Evolutionary conservation across 2,329 filamentous ascomycete species (phyloP), one percentile per base, ranked within the genome.

Genomic region (Drechslerella coelobrocha): DNA sequence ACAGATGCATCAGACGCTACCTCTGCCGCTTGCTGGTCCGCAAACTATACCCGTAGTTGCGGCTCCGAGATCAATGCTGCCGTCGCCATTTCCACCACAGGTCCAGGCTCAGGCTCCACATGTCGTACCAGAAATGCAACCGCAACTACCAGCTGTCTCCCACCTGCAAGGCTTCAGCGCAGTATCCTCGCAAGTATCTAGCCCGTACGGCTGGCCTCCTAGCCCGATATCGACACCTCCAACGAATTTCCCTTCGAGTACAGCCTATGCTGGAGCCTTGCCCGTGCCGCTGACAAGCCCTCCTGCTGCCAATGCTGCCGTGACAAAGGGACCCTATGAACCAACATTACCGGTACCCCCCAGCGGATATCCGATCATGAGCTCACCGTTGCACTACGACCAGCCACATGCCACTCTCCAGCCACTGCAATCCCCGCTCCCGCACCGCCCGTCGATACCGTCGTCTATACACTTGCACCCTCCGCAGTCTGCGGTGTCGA

Each of bases 51-150:
- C 83, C 5, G 81, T 83, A 26, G 79, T 82, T 52, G 81, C 83
- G 63, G 81, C 85, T 68, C 80, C 79, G 52, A 81, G 84, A 76
- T 78, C 87, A 1, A 87, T 89, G 82, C 84, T 78, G 76, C 81
- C 79, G 76, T 83, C 81, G 72, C 79, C 75, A 56, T 81, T 80
- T 77, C 79, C 73, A 78, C 78, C 72, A 61, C 41, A 72, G 57
- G 47, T 53, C 55, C 31, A 61, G 61, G 4, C 72, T 72, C 74
- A 79, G 72, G 75, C 80, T 60, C 79, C 78, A 56, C 78, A 76
- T 76, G 79, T 78, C 61, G 78, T 76, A 68, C 80, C 79, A 73
- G 80, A 77, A 77, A 80, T 79, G 74, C 79, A 76, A 77, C 47
- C 73, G 78, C 65, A 76, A 76, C 45, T 76, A 75, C 45, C 74